Conservation (phyloP, 306 rosid genomes). For the Fragaria ananassa region DNA sequence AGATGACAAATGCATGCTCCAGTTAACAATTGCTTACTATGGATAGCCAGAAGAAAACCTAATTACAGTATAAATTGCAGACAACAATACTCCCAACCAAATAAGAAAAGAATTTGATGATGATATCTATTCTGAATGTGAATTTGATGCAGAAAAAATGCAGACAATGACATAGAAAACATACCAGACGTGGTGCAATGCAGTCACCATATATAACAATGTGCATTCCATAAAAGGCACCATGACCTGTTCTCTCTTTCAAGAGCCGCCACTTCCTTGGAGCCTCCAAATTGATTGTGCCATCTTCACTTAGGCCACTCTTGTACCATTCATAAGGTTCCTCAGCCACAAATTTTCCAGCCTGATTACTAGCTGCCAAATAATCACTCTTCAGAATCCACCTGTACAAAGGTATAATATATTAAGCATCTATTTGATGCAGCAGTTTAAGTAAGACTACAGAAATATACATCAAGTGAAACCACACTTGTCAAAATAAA, state of each 20-base stretch:
- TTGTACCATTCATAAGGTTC: constrained; percentile 88
- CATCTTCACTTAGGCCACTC: constrained; percentile 77
- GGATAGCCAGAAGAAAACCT: not conserved
- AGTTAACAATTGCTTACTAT: not conserved
- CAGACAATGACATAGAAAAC: constrained; percentile 14
- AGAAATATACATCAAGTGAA: not conserved
- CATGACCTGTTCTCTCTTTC: constrained; percentile 80
- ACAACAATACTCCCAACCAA: not conserved
- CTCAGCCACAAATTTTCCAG: constrained; percentile 61
- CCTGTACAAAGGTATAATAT: constrained; percentile 48
- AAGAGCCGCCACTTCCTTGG: constrained; percentile 92
- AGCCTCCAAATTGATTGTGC: constrained; percentile 85
- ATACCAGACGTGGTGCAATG: constrained; percentile 83
- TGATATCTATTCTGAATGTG: not conserved
- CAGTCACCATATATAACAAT: constrained; percentile 74
- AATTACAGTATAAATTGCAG: not conserved
- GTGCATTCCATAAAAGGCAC: constrained; percentile 79
- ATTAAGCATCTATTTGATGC: not conserved
- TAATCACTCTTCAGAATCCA: constrained; percentile 91
- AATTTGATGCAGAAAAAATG: not conserved
- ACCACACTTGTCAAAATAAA: not conserved
- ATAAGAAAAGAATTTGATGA: not conserved
- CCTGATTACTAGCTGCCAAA: constrained; percentile 65
- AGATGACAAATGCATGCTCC: constrained; percentile 8
- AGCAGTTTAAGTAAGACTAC: not conserved